Base-by-base conservation (phyloP, 108 stramenopile species). In the Schizochytrium sp. region DNA sequence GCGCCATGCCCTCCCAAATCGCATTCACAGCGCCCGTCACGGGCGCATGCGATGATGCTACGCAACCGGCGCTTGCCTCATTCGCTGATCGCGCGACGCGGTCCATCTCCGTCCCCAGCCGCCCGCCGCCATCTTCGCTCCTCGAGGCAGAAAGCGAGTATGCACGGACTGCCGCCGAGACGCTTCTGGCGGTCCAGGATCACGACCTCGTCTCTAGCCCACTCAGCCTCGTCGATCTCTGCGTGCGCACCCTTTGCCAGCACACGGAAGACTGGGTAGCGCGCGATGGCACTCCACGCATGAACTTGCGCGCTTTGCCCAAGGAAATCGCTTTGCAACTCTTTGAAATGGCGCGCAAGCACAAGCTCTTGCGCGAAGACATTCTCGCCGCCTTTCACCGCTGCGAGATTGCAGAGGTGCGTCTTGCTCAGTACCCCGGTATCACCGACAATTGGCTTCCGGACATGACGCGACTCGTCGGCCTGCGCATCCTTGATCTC, bases 191-290 rank as follows among this genome's bases (percentile, higher is more conserved):
- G 48, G 45, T 83, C 12, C 76, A 69, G 41, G 63, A 69, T 18
- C 43, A 83, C 16, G 19, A 83, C 45, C 45, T 53, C 45, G 51
- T 34, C 45, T 8, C 4, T 6, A 53, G 25, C 51, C 76, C 76
- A 6, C 76, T 83, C 10, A 25, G 23, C 12, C 51, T 83, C 48
- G 76, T 83, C 25, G 76, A 83, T 19, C 76, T 83, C 76, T 83
- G 76, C 23, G 1, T 83, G 76, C 76, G 76, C 4, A 83, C 76
- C 16, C 76, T 83, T 23, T 83, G 76, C 76, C 76, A 83, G n/a
- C n/a, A 83, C 51, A 83, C 76, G n/a, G 23, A 53, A 12, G 48
- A 83, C n/a, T 83, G 76, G 76, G 76, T 83, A 1, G 76, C n/a
- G 1, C 12, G 14, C 3, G 45, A 53, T 4, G 76, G 76, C 18